These are phyloP conservation scores for Coemansia erecta DNA, from an alignment of 192 early-diverging fungal species.

Conservation along the genomic window DNA sequence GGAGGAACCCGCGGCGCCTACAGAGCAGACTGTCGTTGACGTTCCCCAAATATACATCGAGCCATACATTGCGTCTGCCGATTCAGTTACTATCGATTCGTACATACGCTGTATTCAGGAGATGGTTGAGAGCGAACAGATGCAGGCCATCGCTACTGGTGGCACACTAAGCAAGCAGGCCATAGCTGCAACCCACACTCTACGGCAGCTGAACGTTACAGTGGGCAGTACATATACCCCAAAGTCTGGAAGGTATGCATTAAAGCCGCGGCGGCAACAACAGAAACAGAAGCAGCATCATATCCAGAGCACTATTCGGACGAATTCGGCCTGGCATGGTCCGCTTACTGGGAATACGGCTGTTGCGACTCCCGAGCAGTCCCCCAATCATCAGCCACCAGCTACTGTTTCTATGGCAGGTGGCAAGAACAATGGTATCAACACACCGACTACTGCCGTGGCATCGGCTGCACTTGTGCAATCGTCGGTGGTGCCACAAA, in stretches of 20 bases:
- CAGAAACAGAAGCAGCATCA: too few relatives aligned
- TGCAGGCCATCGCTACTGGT: too few relatives aligned
- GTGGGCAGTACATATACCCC: too few relatives aligned
- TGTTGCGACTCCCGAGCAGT: conserved; percentile 42
- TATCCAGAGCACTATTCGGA: too few relatives aligned
- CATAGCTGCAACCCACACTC: too few relatives aligned
- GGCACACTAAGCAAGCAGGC: not conserved
- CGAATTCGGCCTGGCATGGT: too few relatives aligned
- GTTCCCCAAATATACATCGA: conserved; percentile 32
- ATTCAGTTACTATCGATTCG: conserved; percentile 6
- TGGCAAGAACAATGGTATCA: not conserved
- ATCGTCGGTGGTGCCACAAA: not conserved
- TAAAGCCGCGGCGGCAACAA: too few relatives aligned
- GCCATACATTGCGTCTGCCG: conserved; percentile 28
- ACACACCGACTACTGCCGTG: not conserved
- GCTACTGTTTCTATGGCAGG: too few relatives aligned
- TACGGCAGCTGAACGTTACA: too few relatives aligned
- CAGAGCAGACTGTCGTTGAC: conserved; percentile 32
- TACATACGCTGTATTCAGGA: conserved; percentile 16
- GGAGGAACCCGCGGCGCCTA: conserved; percentile 23
- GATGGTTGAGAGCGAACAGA: not conserved
- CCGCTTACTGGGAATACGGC: conserved; percentile 35
- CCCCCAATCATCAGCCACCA: too few relatives aligned
- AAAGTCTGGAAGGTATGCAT: too few relatives aligned
- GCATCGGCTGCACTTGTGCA: not conserved